A percentile compares a stretch with the other conserved stretches of the same genome.
Evolutionary conservation across 768 basidiomycete genomes (phyloP).

Genomic region (Gautieria morchelliformis): DNA sequence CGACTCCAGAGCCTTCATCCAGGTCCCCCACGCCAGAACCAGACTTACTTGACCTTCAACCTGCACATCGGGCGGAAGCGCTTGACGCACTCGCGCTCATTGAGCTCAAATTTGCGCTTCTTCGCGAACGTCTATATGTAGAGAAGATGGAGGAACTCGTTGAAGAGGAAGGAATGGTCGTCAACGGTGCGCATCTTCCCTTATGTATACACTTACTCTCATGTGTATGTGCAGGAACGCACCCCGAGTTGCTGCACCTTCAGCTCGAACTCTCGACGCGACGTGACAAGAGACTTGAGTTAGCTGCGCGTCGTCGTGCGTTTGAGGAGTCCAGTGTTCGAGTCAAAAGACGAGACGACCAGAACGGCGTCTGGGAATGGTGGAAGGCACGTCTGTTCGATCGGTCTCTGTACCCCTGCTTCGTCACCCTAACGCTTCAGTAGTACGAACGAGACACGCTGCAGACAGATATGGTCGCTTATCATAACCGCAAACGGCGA

Average conservation of each 20-base stretch:
- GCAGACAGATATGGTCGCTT: slow-evolving; percentile 81
- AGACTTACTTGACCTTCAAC: slow-evolving; percentile 51
- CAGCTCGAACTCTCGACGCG: slow-evolving; percentile 71
- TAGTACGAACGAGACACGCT: slow-evolving; percentile 71
- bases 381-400: slow-evolving; percentile 60
- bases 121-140: slow-evolving; percentile 81
- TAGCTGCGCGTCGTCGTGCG: slow-evolving; percentile 65
- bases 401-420: not conserved
- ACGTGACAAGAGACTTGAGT: slow-evolving; percentile 69
- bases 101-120: slow-evolving; percentile 84
- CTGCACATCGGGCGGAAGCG: slow-evolving; percentile 77
- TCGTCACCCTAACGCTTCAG: not conserved
- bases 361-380: slow-evolving; percentile 76
- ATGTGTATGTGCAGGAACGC: slow-evolving; percentile 43
- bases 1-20: slow-evolving; percentile 3
- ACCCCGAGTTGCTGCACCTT: slow-evolving; percentile 79
- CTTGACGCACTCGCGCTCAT: slow-evolving; percentile 82
- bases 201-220: not conserved
- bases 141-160: slow-evolving; percentile 91
- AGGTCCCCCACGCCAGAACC: slow-evolving; percentile 8
- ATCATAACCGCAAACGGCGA: slow-evolving; percentile 79
- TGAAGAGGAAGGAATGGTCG: slow-evolving; percentile 77
- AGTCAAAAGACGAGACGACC: slow-evolving; percentile 58
- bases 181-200: slow-evolving; percentile 45
- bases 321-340: slow-evolving; percentile 56